Evolutionary conservation across 768 basidiomycete genomes (phyloP).

Genomic region (Boletus sensibilis): DNA sequence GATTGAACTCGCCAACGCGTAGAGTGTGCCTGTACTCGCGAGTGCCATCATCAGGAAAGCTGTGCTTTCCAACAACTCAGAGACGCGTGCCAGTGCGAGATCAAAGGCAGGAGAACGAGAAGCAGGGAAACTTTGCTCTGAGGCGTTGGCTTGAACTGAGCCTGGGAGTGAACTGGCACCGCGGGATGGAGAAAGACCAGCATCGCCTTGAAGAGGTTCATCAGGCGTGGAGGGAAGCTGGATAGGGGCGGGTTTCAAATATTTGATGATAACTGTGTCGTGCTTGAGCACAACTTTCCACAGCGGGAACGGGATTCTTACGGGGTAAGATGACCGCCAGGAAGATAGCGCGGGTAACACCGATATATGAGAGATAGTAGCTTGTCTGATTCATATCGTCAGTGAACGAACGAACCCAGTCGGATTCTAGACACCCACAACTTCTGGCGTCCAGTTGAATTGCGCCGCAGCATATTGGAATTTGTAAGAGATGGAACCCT

Average conservation of each 20-base stretch:
- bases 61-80: slow-evolving; percentile 54
- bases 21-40: slow-evolving; percentile 46
- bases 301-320: slow-evolving; percentile 34
- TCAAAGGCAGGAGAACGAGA: slow-evolving; percentile 58
- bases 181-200: slow-evolving; percentile 1
- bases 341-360: slow-evolving; percentile 52
- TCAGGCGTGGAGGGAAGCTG: slow-evolving; percentile 12
- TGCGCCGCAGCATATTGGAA: slow-evolving; percentile 62
- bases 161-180: not conserved
- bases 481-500: slow-evolving; percentile 59
- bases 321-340: slow-evolving; percentile 60
- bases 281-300: not conserved
- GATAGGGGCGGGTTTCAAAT: slow-evolving; percentile 44
- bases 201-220: slow-evolving; percentile 17
- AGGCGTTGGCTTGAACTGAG: slow-evolving; percentile 4
- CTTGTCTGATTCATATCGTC: slow-evolving; percentile 48
- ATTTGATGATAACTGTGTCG: slow-evolving; percentile 51
- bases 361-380: slow-evolving; percentile 64
- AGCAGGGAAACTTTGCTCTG: not conserved
- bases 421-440: slow-evolving; percentile 37
- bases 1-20: slow-evolving; percentile 49
- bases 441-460: slow-evolving; percentile 69
- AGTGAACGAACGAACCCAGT: not conserved
- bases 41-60: slow-evolving; percentile 53
- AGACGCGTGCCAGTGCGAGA: slow-evolving; percentile 62